These are phyloP conservation scores for Cladosporium sp. DNA, from an alignment of 2,329 filamentous ascomycete genomes.

Conservation along the genomic window DNA sequence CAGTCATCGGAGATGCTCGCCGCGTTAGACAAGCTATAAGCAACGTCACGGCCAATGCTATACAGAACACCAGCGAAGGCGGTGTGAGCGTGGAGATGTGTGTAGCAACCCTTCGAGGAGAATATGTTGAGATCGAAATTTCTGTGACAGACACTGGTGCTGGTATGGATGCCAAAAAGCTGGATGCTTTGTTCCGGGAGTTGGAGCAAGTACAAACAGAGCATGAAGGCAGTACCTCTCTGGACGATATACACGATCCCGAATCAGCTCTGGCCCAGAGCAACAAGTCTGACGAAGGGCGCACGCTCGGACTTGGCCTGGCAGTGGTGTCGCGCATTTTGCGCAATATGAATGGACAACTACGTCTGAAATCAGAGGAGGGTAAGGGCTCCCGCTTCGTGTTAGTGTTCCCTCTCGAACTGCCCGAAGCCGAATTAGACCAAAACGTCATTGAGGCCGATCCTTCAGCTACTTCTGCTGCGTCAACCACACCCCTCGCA, in stretches of 20 bases:
- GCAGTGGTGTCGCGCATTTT: constrained; percentile 82
- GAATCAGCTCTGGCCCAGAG: constrained; percentile 27
- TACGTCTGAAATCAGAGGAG: constrained; percentile 77
- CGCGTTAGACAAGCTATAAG: constrained; percentile 77
- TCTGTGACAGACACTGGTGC: constrained; percentile 70
- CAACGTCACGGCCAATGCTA: constrained; percentile 79
- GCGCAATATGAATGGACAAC: constrained; percentile 84
- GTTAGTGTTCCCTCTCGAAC: constrained; percentile 69
- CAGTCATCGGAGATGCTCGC: constrained; percentile 73
- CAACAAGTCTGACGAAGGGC: constrained; percentile 29
- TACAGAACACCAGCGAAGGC: constrained; percentile 69
- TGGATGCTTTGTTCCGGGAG: constrained; percentile 59
- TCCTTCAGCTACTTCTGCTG: constrained; percentile 15
- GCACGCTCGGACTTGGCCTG: constrained; percentile 73
- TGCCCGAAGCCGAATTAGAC: constrained; percentile 45
- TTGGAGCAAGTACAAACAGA: constrained; percentile 61
- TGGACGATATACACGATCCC: constrained; percentile 29
- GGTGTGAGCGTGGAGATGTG: constrained; percentile 68
- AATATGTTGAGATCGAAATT: constrained; percentile 66
- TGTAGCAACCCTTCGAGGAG: constrained; percentile 50
- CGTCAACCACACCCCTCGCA: constrained; percentile 24
- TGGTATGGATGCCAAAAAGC: constrained; percentile 55
- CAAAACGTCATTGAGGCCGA: constrained; percentile 18
- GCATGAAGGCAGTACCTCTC: constrained; percentile 45
- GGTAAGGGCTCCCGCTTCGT: constrained; percentile 80